A percentile compares a stretch with the other conserved stretches of the same genome.
phyloP scores from a whole-genome alignment of 257 asterid genomes.

The Gardenia jasminoides region DNA sequence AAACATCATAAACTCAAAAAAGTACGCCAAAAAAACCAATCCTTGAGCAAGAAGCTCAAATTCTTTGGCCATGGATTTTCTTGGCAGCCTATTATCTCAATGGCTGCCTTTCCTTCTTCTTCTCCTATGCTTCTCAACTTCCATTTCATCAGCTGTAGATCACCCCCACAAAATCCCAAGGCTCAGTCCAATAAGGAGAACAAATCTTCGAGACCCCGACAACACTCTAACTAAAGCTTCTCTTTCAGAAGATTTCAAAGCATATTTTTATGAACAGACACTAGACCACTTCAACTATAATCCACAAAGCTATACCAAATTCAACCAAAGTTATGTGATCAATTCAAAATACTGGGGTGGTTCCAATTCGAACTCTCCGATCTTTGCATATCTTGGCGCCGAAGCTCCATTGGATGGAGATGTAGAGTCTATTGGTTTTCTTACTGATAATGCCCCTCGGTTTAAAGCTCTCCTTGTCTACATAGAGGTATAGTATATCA shows the following conservation, averaged over 20 bases:
- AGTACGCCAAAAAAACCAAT: not conserved
- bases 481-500: slow-evolving; percentile 57
- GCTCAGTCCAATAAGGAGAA: slow-evolving; percentile 17
- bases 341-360: slow-evolving; percentile 60
- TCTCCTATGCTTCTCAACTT: slow-evolving; percentile 2
- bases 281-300: slow-evolving; percentile 78
- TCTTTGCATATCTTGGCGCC: slow-evolving; percentile 68
- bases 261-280: slow-evolving; percentile 57
- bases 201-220: slow-evolving; percentile 1
- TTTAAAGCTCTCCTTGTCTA: slow-evolving; percentile 63
- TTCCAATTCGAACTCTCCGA: slow-evolving; percentile 40
- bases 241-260: slow-evolving; percentile 27
- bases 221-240: not conserved
- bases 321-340: slow-evolving; percentile 52
- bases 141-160: not conserved
- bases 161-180: slow-evolving; percentile 10
- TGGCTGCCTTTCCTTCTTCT: not conserved
- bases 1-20: not conserved
- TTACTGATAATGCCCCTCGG: slow-evolving; percentile 53
- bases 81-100: not conserved
- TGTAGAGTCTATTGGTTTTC: slow-evolving; percentile 34
- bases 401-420: slow-evolving; percentile 51
- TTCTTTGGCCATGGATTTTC: not conserved
- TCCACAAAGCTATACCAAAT: slow-evolving; percentile 54
- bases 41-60: not conserved